These are phyloP conservation scores for Asclepias syriaca DNA, from an alignment of 257 asterid species.

Conservation along the genomic window DNA sequence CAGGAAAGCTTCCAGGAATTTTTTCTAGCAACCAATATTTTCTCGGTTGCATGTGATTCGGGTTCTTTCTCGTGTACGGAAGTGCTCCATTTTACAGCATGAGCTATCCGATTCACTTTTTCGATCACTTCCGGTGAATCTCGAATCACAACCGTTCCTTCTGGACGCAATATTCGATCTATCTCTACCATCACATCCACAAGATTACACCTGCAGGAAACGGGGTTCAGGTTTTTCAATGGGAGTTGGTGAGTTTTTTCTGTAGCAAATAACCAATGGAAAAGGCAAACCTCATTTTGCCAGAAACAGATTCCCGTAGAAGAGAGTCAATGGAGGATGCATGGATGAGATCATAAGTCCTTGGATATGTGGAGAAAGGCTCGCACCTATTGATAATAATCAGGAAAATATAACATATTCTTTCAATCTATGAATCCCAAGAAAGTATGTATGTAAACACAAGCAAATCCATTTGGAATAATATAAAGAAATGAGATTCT, in stretches of 20 bases:
- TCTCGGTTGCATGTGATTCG: conserved; percentile 61
- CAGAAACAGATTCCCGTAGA: conserved; percentile 54
- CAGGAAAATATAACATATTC: conserved; percentile 5
- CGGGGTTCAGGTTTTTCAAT: not conserved
- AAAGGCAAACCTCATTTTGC: conserved; percentile 55
- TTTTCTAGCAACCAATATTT: conserved; percentile 70
- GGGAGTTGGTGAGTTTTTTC: not conserved
- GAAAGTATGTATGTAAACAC: not conserved
- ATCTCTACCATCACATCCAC: conserved; percentile 94
- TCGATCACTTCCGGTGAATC: conserved; percentile 77
- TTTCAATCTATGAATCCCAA: not conserved
- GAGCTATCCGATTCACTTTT: conserved; percentile 55
- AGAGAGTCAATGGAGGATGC: conserved; percentile 75
- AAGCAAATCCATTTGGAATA: not conserved
- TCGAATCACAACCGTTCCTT: conserved; percentile 76
- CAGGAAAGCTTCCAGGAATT: conserved; percentile 54
- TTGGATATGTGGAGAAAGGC: conserved; percentile 98
- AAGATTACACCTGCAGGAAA: conserved; percentile 70
- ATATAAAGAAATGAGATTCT: not conserved
- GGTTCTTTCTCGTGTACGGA: conserved; percentile 67
- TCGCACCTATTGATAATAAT: conserved; percentile 71
- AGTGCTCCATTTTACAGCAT: conserved; percentile 71
- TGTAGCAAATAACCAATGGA: not conserved
- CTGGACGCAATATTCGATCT: conserved; percentile 87
- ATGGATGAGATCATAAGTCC: conserved; percentile 90